Evolutionary conservation across 495 filamentous ascomycete species (phyloP).

Genomic region (Aspergillus heteromorphus): DNA sequence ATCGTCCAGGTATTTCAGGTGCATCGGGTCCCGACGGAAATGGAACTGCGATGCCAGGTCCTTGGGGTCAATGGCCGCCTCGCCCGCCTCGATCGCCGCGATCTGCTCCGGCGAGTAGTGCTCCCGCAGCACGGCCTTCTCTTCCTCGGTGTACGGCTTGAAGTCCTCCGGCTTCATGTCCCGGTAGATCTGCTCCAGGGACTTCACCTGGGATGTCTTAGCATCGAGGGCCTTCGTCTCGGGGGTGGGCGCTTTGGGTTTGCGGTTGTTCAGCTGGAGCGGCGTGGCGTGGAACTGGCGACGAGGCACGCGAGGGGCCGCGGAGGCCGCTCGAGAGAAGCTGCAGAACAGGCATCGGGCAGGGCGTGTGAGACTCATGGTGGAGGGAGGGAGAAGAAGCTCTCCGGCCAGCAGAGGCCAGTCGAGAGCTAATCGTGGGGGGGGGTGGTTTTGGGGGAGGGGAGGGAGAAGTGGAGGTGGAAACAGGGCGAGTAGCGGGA

Average conservation of each 20-base stretch:
- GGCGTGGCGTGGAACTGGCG: slow-evolving; percentile 51
- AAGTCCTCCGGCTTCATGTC: slow-evolving; percentile 41
- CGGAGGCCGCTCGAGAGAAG: slow-evolving; percentile 36
- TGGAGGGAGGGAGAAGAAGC: slow-evolving; percentile 14
- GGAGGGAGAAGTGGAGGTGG: slow-evolving; percentile 11
- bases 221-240: background rate
- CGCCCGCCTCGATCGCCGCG: slow-evolving; percentile 78
- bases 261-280: slow-evolving; percentile 29
- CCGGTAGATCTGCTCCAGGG: slow-evolving; percentile 13
- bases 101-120: slow-evolving; percentile 78
- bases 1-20: slow-evolving; percentile 78
- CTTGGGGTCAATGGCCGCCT: slow-evolving; percentile 69
- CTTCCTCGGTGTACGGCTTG: slow-evolving; percentile 60
- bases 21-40: slow-evolving; percentile 64
- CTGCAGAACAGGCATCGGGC: slow-evolving; percentile 54
- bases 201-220: slow-evolving; percentile 12
- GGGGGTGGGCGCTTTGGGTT: slow-evolving; percentile 18
- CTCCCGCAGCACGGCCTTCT: slow-evolving; percentile 56
- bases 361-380: slow-evolving; percentile 56
- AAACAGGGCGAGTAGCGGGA: background rate
- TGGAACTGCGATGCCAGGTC: slow-evolving; percentile 71
- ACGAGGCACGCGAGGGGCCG: slow-evolving; percentile 40
- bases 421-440: slow-evolving; percentile 12
- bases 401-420: slow-evolving; percentile 27
- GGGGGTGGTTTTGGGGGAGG: slow-evolving; percentile 7